Conservation (phyloP, 306 rosid genomes). For the Trifolium subterraneum region DNA sequence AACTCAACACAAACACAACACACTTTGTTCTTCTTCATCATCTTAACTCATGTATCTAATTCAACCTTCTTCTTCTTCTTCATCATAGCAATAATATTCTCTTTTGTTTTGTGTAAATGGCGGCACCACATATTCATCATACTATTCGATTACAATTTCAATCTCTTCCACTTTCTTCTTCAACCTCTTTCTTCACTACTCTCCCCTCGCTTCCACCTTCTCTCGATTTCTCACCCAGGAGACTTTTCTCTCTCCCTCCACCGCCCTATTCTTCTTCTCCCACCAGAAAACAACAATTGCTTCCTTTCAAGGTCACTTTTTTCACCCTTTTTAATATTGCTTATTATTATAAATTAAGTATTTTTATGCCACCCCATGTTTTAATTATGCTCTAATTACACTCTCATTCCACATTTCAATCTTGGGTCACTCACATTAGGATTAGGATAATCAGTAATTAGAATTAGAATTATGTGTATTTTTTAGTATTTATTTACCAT, state of each 20-base stretch:
- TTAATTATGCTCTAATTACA: constrained; percentile 7
- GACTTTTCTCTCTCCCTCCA: constrained; percentile 47
- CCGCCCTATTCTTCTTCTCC: neutral
- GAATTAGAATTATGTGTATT: too few relatives aligned
- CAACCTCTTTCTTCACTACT: constrained; percentile 52
- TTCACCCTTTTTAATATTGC: neutral
- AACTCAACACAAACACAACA: too few relatives aligned
- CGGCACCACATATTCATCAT: constrained; percentile 59
- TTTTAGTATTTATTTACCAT: too few relatives aligned
- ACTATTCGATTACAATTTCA: constrained; percentile 59
- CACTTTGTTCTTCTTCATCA: too few relatives aligned
- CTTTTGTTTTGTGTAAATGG: constrained; percentile 56
- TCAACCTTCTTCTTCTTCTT: constrained; percentile 10
- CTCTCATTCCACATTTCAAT: constrained; percentile 6
- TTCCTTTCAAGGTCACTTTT: constrained; percentile 67
- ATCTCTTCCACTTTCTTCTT: constrained; percentile 53
- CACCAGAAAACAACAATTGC: constrained; percentile 50
- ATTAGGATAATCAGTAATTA: too few relatives aligned
- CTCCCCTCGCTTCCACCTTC: constrained; percentile 38
- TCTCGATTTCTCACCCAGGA: constrained; percentile 12
- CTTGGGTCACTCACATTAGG: neutral
- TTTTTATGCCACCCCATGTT: constrained; percentile 41
- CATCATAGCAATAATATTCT: neutral
- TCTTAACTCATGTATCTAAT: constrained; percentile 29
- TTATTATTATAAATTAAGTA: constrained; percentile 19